Percentiles rank a stretch among this genome's conserved stretches.
Evolutionary conservation across 2,329 filamentous ascomycete genomes (phyloP).

Genomic region (Pseudogymnoascus sp.): DNA sequence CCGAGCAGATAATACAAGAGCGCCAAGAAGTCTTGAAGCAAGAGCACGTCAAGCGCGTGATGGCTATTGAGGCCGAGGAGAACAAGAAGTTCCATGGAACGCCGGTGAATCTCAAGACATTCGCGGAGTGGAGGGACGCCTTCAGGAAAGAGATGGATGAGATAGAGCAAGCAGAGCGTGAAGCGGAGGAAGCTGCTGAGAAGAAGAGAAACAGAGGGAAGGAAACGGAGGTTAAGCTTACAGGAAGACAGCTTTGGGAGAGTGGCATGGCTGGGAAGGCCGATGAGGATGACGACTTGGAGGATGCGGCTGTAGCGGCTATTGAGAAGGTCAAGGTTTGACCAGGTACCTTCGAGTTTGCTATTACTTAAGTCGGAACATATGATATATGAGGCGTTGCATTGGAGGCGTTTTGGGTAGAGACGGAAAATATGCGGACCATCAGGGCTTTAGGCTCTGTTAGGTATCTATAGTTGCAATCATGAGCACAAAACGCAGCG

Average conservation of each 20-base stretch:
- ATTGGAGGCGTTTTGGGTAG: slow-evolving; percentile 22
- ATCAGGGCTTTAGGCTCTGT: neutral
- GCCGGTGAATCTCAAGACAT: slow-evolving; percentile 77
- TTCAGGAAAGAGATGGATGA: slow-evolving; percentile 80
- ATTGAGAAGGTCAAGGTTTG: slow-evolving; percentile 67
- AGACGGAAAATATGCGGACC: neutral
- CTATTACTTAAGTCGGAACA: slow-evolving; percentile 10
- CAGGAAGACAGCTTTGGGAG: slow-evolving; percentile 73
- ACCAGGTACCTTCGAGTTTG: slow-evolving; percentile 23
- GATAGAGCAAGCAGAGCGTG: slow-evolving; percentile 55
- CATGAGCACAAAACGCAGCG: slow-evolving; percentile 1
- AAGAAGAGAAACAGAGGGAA: slow-evolving; percentile 70
- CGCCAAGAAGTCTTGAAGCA: slow-evolving; percentile 58
- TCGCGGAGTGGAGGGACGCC: slow-evolving; percentile 69
- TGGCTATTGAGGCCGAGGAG: slow-evolving; percentile 73
- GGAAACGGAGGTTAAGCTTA: slow-evolving; percentile 61
- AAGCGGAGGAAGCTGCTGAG: slow-evolving; percentile 71
- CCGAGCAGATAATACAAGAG: slow-evolving; percentile 74
- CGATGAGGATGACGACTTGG: slow-evolving; percentile 59
- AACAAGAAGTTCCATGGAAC: slow-evolving; percentile 95
- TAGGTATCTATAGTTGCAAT: slow-evolving; percentile 3
- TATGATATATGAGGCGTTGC: slow-evolving; percentile 17
- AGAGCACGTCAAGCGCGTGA: slow-evolving; percentile 44
- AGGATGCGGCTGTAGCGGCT: slow-evolving; percentile 46
- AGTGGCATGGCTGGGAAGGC: slow-evolving; percentile 58